Percentiles rank a stretch among this genome's conserved stretches.
Evolutionary conservation across 2,329 filamentous ascomycete species (phyloP).

Genomic region (Cytospora piceae): DNA sequence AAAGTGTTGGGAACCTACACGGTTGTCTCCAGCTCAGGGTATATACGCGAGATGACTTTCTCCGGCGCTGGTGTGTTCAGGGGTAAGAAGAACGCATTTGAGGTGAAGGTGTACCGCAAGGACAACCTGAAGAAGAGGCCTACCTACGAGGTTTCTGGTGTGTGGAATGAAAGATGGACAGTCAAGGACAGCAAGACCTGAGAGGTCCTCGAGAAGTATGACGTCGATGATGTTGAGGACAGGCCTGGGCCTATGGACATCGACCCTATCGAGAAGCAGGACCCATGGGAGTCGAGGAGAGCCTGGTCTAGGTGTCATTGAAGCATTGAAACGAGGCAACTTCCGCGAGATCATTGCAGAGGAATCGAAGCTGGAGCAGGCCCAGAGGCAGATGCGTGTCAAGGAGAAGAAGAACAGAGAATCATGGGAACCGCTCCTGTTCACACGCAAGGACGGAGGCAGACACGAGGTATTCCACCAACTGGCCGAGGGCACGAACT

Average conservation of each 20-base stretch:
- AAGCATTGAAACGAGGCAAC: slow-evolving; percentile 72
- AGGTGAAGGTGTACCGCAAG: slow-evolving; percentile 46
- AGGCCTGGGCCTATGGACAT: slow-evolving; percentile 41
- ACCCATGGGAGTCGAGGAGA: slow-evolving; percentile 76
- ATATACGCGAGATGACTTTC: slow-evolving; percentile 51
- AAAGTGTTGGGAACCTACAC: slow-evolving; percentile 51
- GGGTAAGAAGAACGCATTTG: slow-evolving; percentile 52
- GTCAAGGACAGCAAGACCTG: slow-evolving; percentile 41
- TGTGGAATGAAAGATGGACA: slow-evolving; percentile 49
- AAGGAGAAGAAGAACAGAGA: slow-evolving; percentile 60
- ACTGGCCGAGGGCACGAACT: slow-evolving; percentile 37
- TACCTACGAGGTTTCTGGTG: slow-evolving; percentile 45
- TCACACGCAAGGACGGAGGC: slow-evolving; percentile 35
- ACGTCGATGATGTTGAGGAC: slow-evolving; percentile 42
- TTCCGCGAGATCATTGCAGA: slow-evolving; percentile 72
- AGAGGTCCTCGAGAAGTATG: slow-evolving; percentile 42
- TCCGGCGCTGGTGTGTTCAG: slow-evolving; percentile 49
- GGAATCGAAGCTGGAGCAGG: slow-evolving; percentile 81
- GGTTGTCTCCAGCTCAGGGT: slow-evolving; percentile 50
- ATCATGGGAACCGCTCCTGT: slow-evolving; percentile 48
- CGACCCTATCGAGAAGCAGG: slow-evolving; percentile 67
- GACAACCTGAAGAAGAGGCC: slow-evolving; percentile 41
- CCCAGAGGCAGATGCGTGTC: slow-evolving; percentile 75
- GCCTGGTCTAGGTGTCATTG: slow-evolving; percentile 81
- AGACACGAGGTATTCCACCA: slow-evolving; percentile 40